phyloP scores from a whole-genome alignment of 495 filamentous ascomycete species.

The Zalerion maritima region DNA sequence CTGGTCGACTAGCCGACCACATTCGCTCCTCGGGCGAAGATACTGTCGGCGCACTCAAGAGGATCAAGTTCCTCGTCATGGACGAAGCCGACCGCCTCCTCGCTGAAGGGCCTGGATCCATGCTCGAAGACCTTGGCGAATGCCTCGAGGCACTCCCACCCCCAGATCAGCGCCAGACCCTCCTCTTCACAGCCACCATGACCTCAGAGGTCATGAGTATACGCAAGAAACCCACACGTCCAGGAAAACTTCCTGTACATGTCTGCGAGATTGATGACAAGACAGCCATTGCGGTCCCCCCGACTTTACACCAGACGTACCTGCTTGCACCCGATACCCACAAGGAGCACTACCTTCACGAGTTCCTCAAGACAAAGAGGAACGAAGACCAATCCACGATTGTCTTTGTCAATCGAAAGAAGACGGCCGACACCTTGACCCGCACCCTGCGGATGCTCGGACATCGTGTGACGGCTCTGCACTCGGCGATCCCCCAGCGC shows the following conservation, averaged over 20 bases:
- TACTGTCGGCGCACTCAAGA: constrained; percentile 63
- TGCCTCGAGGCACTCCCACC: constrained; percentile 71
- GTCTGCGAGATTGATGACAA: constrained; percentile 78
- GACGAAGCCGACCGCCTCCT: constrained; percentile 94
- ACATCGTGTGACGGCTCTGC: constrained; percentile 81
- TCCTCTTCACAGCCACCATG: constrained; percentile 93
- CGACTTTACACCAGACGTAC: constrained; percentile 70
- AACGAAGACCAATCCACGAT: constrained; percentile 66
- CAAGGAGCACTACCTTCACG: constrained; percentile 85
- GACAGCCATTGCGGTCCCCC: constrained; percentile 55
- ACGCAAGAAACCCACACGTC: constrained; percentile 54
- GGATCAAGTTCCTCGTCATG: constrained; percentile 73
- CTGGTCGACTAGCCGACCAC: constrained; percentile 86
- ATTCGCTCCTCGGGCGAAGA: constrained; percentile 81
- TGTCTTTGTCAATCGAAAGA: constrained; percentile 88
- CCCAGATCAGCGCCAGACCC: constrained; percentile 57
- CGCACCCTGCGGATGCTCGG: constrained; percentile 69
- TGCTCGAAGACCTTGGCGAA: constrained; percentile 85
- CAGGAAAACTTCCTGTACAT: constrained; percentile 59
- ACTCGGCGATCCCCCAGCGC: constrained; percentile 69
- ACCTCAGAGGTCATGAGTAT: constrained; percentile 83
- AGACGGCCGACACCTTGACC: constrained; percentile 76
- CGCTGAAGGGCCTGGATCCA: constrained; percentile 54
- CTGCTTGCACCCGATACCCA: constrained; percentile 77
- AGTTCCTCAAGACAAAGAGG: constrained; percentile 63